Evolutionary conservation across 192 early-diverging fungal genomes (phyloP).

Genomic region (Kickxella alabastrina): DNA sequence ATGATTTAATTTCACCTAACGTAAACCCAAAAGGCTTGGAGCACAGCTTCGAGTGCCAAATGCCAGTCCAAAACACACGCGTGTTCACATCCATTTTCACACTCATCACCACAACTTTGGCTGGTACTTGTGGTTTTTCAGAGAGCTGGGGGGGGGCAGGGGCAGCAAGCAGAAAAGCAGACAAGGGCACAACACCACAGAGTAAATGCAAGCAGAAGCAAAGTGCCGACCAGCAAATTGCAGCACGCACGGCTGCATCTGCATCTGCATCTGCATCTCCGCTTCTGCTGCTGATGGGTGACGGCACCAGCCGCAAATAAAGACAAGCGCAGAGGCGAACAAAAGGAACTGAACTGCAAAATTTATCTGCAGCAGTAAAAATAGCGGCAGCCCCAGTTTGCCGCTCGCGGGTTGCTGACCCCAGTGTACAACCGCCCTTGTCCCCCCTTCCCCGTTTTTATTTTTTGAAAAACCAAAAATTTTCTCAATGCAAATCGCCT

Average conservation of each 20-base stretch:
- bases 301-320: background rate
- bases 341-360: background rate
- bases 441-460: background rate
- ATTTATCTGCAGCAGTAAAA: background rate
- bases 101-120: too few species aligned
- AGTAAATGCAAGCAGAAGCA: background rate
- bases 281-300: background rate
- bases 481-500: too few species aligned
- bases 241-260: background rate
- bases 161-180: too few species aligned
- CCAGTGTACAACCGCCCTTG: background rate
- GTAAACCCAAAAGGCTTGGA: too few species aligned
- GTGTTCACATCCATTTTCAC: too few species aligned
- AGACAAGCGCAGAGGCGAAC: background rate
- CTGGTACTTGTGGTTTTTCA: too few species aligned
- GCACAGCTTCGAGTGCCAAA: too few species aligned
- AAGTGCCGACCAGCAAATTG: background rate
- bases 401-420: slow-evolving; percentile 6
- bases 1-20: too few species aligned
- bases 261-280: too few species aligned
- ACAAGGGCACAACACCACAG: too few species aligned
- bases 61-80: too few species aligned
- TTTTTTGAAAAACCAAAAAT: background rate
- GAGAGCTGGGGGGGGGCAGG: too few species aligned
- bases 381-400: background rate